Percentiles rank a stretch among this genome's conserved stretches.
Conservation (phyloP, 352 stramenopile genomes). For the Phytophthora capsici region DNA sequence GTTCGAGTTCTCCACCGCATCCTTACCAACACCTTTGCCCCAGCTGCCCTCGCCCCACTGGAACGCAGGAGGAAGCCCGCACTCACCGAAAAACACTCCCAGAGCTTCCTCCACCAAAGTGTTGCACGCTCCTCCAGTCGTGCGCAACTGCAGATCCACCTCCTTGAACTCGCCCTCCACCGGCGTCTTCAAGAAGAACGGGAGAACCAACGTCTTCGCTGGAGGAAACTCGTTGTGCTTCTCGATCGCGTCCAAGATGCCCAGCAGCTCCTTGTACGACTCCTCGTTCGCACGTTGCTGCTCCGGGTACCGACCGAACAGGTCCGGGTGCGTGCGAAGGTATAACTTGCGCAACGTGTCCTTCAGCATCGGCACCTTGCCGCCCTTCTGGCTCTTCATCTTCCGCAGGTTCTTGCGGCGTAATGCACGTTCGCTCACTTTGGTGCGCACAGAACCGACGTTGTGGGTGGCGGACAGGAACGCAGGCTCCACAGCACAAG, state of each 20-base stretch:
- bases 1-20: slow-evolving; percentile 69
- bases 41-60: slow-evolving; percentile 79
- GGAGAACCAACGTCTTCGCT: slow-evolving; percentile 70
- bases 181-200: slow-evolving; percentile 76
- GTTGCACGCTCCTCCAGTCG: slow-evolving; percentile 78
- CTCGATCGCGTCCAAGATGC: slow-evolving; percentile 81
- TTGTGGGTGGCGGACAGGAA: slow-evolving; percentile 24
- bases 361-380: slow-evolving; percentile 72
- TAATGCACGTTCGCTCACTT: slow-evolving; percentile 72
- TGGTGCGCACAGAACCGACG: slow-evolving; percentile 55
- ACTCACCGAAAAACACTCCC: slow-evolving; percentile 74
- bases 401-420: slow-evolving; percentile 82
- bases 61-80: slow-evolving; percentile 64
- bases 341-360: slow-evolving; percentile 85
- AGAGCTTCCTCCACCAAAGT: slow-evolving; percentile 79
- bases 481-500: slow-evolving; percentile 11
- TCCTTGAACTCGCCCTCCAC: slow-evolving; percentile 75
- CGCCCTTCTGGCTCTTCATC: slow-evolving; percentile 66
- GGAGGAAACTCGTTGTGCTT: slow-evolving; percentile 82
- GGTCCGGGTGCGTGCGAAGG: slow-evolving; percentile 76
- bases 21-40: slow-evolving; percentile 69
- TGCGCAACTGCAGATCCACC: slow-evolving; percentile 68
- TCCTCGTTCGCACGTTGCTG: slow-evolving; percentile 71
- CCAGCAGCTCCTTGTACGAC: slow-evolving; percentile 85
- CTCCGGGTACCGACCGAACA: slow-evolving; percentile 77